Evolutionary conservation across 2,329 filamentous ascomycete genomes (phyloP), one percentile per base, ranked within the genome.

Genomic region (Ophiostoma montium): DNA sequence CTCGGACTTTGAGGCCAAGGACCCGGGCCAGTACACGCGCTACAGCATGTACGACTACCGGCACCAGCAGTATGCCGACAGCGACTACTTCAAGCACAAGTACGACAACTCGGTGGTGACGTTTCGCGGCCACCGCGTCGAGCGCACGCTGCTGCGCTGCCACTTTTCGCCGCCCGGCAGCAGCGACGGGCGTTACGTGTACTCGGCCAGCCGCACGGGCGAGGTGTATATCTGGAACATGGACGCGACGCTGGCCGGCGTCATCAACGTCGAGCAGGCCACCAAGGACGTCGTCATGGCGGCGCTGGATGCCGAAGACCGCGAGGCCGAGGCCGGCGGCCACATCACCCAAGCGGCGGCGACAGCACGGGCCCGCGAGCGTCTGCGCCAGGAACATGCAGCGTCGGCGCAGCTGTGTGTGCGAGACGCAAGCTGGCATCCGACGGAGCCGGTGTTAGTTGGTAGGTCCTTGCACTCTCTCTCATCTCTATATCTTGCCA

Each of bases 21-120:
- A 80, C 53, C 71, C 75, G 5, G 66, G 69, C n/a, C 65, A 69
- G 36, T 70, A 76, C 57, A 77, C 74, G 1, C 63, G 74, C 41
- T 70, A 74, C 53, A 88, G 85, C 60, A 82, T 87, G 60, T 90
- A 86, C 59, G 86, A 92, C 62, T 92, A 90, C 63, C 78, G 86
- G 13, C 79, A 75, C 62, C 75, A 76, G 46, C 67, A 67, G 11
- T 89, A 85, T 62, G 72, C 82, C 57, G 74, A 78, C 9, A 66
- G 74, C 19, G 68, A 78, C 57, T 86, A 79, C 71, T 76, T 78
- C 52, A 79, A 80, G 1, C 83, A 95, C 62, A 84, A 83, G 0
- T 67, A 88, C 58, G 92, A 96, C 64, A 94, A 90, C 68, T 94
- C 85, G 1, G 70, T 95, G 3, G 92, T 96, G 43, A 95, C 90